Base-by-base conservation (phyloP, 2,329 filamentous ascomycete species). In the Cladosporium sp. region DNA sequence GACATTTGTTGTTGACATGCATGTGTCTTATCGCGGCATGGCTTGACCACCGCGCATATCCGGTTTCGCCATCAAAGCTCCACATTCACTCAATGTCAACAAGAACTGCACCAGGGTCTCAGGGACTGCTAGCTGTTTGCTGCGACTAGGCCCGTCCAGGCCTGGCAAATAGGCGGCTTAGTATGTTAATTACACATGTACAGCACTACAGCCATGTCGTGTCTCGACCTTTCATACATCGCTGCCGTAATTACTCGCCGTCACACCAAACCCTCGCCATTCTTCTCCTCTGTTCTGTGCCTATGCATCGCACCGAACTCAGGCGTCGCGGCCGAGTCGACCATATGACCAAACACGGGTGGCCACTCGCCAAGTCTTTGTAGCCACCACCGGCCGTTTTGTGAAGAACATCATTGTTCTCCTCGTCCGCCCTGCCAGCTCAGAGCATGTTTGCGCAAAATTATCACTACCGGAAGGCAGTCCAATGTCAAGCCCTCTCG, bases 51-150 rank as follows among this genome's bases (percentile, higher is more conserved):
- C 29, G 18, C 21, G 33, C 29, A 16, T 57, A 21, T 31, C 33
- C 33, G 31, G 53, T 57, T 26, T 29, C 28, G 50, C 50, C 26
- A n/a, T 57, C 14, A 31, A 31, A 33, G n/a, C 53, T 57, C 21
- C 18, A 21, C 37, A 31, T 14, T 37, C 53, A 14, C 12, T 21
- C 31, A 31, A 12, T 21, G 37, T 11, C 31, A 37, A 37, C n/a
- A 57, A 16, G 53, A 57, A 57, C 53, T 23, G 5, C 31, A 37
- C 53, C 53, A 57, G 53, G 53, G 53, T 57, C 53, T 37, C 50
- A 53, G 50, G 29, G 50, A 37, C 31, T 26, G 18, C 21, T 21
- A n/a, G 21, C 10, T 21, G 14, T 7, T 14, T 12, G 11, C 21
- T 23, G 49, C 11, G n/a, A 31, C n/a, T 33, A 14, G n/a, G n/a